phyloP scores from a whole-genome alignment of 345 rosid genomes.

The Populus simonii region DNA sequence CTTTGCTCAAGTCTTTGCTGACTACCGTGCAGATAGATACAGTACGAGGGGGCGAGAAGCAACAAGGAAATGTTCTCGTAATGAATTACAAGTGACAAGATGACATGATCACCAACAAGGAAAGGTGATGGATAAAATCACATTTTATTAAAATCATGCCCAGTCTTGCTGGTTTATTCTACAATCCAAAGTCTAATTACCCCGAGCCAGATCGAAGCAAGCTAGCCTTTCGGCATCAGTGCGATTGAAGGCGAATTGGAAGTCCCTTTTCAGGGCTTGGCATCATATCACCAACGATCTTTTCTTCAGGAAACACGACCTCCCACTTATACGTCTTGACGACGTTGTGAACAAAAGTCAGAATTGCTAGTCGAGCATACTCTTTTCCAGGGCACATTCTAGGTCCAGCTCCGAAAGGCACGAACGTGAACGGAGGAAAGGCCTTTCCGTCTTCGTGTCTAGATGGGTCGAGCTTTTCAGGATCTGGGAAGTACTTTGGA shows the following conservation, averaged over 20 bases:
- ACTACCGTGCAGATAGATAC: too few relatives aligned
- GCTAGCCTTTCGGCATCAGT: background rate
- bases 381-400: constrained; percentile 50
- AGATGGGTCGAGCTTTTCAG: constrained; percentile 40
- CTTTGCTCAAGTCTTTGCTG: too few relatives aligned
- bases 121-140: too few relatives aligned
- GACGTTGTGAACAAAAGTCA: constrained; percentile 38
- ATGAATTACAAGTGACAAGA: too few relatives aligned
- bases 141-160: too few relatives aligned
- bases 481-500: constrained; percentile 36
- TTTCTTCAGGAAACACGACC: constrained; percentile 23
- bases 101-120: too few relatives aligned
- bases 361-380: constrained; percentile 41
- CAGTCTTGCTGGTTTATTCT: too few relatives aligned
- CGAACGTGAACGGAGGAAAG: constrained; percentile 36
- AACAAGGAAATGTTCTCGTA: too few relatives aligned
- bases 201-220: background rate
- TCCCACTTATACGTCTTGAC: constrained; percentile 40
- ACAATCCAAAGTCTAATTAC: too few relatives aligned
- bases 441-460: constrained; percentile 30
- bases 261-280: constrained; percentile 49
- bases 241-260: constrained; percentile 32
- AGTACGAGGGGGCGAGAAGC: too few relatives aligned
- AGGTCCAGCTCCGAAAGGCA: constrained; percentile 52
- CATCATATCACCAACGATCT: constrained; percentile 41